Evolutionary conservation across 2,329 filamentous ascomycete genomes (phyloP).

Genomic region (Fusarium agapanthi): DNA sequence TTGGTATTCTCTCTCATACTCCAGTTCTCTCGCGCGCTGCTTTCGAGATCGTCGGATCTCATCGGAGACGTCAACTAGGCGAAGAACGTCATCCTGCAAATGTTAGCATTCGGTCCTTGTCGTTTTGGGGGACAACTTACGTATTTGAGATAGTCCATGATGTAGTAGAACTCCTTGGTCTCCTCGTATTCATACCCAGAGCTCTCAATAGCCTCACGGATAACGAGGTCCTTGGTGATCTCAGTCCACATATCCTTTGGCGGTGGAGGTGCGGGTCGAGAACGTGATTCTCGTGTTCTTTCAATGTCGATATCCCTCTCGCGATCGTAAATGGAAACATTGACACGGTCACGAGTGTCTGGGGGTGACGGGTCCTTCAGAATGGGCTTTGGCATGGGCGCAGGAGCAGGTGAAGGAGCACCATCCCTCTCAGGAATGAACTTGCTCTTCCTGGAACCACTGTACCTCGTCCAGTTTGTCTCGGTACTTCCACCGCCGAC

Average conservation of each 20-base stretch:
- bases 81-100: conserved; percentile 82
- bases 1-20: conserved; percentile 67
- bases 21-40: conserved; percentile 61
- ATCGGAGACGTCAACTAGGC: conserved; percentile 83
- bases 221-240: conserved; percentile 91
- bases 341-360: conserved; percentile 51
- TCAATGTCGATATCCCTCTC: conserved; percentile 63
- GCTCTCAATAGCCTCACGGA: conserved; percentile 85
- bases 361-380: conserved; percentile 43
- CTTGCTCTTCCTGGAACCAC: conserved; percentile 76
- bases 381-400: conserved; percentile 30
- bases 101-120: neutral
- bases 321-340: conserved; percentile 57
- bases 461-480: conserved; percentile 81
- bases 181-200: conserved; percentile 90
- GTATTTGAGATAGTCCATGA: conserved; percentile 88
- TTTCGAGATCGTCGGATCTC: conserved; percentile 75
- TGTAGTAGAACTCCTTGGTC: conserved; percentile 88
- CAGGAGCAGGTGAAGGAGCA: conserved; percentile 39
- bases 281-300: conserved; percentile 60
- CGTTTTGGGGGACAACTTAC: conserved; percentile 63
- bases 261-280: conserved; percentile 50
- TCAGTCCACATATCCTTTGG: conserved; percentile 89
- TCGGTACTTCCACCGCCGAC: conserved; percentile 78
- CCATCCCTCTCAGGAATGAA: conserved; percentile 75